phyloP scores from a whole-genome alignment of 2,329 filamentous ascomycete genomes.

The Aspergillus phoenicis region DNA sequence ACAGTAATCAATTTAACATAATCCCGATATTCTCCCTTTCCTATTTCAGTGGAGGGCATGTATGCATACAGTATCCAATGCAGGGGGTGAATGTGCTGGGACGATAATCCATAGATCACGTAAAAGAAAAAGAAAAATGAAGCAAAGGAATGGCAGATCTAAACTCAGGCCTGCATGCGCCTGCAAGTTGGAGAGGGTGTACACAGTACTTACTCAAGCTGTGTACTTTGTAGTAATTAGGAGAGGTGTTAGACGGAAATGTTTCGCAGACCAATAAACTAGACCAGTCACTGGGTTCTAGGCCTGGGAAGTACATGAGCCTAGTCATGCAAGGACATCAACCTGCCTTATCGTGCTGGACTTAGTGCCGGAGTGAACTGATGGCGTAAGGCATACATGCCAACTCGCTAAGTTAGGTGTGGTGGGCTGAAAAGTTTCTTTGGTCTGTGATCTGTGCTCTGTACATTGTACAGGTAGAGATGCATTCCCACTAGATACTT shows the following conservation, averaged over 20 bases:
- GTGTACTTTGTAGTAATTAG: too few species aligned
- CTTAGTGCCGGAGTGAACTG: background rate
- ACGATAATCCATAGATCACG: background rate
- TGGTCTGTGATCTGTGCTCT: too few species aligned
- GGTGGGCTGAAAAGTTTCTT: background rate
- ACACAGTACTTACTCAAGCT: background rate
- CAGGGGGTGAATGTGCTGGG: background rate
- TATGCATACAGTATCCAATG: background rate
- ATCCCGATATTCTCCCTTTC: background rate
- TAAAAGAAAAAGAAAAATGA: background rate
- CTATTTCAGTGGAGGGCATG: background rate
- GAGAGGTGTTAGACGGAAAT: background rate
- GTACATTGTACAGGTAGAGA: background rate
- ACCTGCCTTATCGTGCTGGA: conserved; percentile 4
- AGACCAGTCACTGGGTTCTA: background rate
- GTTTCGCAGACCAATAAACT: background rate
- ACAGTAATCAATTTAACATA: background rate
- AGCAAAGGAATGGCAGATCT: background rate
- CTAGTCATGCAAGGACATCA: conserved; percentile 1
- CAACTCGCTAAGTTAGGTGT: background rate
- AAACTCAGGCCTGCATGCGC: background rate
- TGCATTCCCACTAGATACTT: background rate
- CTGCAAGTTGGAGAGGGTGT: background rate
- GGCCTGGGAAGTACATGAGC: background rate
- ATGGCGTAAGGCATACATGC: conserved; percentile 3